Evolutionary conservation across 768 basidiomycete genomes (phyloP), one percentile per base, ranked within the genome.

Genomic region (Hirschioporus abietinus): DNA sequence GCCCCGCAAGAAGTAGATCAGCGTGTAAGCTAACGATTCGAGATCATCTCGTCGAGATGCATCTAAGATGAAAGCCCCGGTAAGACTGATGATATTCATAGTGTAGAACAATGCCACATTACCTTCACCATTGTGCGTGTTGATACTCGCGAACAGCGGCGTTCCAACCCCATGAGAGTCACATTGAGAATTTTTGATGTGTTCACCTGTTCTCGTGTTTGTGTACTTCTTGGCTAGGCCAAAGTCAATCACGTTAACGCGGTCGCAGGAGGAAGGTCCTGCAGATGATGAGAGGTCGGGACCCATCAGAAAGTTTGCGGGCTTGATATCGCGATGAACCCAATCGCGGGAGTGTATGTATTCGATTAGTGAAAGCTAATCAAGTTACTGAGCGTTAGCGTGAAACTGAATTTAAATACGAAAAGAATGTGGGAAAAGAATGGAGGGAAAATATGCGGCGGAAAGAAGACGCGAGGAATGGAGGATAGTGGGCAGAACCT

Each of bases 261-360:
- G 82, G 75, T 83, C 83, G 25, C 82, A 25, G 1, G 60, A 61
- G 88, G 78, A 71, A 84, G 83, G 0, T 84, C 73, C 27, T 80
- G 79, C 69, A 78, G 79, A 36, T 79, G 80, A 74, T 76, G 84
- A 80, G 69, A 86, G 88, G 68, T 87, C 87, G 60, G 87, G 85
- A 69, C 94, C 93, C 93, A 99, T 98, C 68, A 99, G 90, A 75
- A 99, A 99, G 79, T 99, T 99, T 72, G 96, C 96, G 42, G 96
- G 96, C 77, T 99, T 99, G 78, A 99, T 91, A 75, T 99, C 96
- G 70, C 96, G 92, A 76, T 99, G 96, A 58, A 97, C 88, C 71
- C 96, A 91, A 73, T 93, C 92, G 73, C 93, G 90, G 1, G 92
- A 93, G 78, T 99, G 96, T 70, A 98, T 95, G 77, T 95, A 99